Evolutionary conservation across 2,329 filamentous ascomycete genomes (phyloP).

Genomic region (Botryotinia convoluta): DNA sequence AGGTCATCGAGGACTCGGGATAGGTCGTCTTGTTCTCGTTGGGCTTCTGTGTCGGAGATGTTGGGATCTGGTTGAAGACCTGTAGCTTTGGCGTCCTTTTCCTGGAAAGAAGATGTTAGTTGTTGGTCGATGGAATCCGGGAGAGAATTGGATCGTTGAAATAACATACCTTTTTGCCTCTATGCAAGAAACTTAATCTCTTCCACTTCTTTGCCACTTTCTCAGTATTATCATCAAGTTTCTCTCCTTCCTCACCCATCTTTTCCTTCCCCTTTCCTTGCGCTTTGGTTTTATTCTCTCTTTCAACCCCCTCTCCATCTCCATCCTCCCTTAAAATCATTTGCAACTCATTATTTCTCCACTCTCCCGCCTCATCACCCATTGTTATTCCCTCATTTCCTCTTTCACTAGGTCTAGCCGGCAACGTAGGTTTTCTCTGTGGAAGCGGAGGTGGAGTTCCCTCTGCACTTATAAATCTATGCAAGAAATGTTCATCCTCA

Average conservation of each 20-base stretch:
- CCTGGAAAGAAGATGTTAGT: conserved; percentile 40
- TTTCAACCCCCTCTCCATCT: conserved; percentile 35
- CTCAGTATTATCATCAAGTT: conserved; percentile 33
- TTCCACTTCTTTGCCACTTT: conserved; percentile 40
- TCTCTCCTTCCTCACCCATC: conserved; percentile 23
- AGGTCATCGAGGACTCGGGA: conserved; percentile 77
- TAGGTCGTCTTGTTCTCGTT: conserved; percentile 67
- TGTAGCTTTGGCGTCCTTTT: conserved; percentile 40
- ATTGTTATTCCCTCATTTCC: neutral
- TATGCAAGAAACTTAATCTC: conserved; percentile 43
- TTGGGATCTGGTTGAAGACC: conserved; percentile 42
- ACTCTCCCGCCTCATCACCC: conserved; percentile 27
- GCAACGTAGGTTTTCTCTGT: conserved; percentile 23
- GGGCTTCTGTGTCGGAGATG: conserved; percentile 41
- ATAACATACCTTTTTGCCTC: conserved; percentile 31
- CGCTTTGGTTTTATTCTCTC: conserved; percentile 44
- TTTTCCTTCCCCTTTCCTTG: conserved; percentile 40
- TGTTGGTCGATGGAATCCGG: conserved; percentile 5
- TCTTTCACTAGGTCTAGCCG: conserved; percentile 10
- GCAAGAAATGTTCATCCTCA: conserved; percentile 59
- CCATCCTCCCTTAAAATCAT: conserved; percentile 49
- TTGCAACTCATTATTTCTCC: conserved; percentile 31
- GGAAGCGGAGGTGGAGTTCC: conserved; percentile 54
- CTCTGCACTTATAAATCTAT: conserved; percentile 51
- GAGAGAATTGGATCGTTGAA: neutral